Evolutionary conservation across 345 rosid genomes (phyloP).

Genomic region (Acer campestre): DNA sequence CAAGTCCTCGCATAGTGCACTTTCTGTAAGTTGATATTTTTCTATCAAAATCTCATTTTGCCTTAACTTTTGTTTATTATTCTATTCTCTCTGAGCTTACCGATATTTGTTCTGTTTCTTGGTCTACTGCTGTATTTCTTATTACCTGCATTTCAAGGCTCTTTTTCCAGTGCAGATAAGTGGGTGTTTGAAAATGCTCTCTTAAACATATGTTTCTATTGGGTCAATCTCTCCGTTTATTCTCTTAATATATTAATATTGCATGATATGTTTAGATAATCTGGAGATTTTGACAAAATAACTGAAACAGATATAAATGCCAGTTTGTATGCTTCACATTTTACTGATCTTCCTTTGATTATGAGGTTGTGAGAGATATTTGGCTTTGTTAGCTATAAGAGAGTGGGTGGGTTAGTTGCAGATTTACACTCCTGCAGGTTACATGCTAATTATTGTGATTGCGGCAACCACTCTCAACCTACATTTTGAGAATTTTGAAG

Average conservation of each 20-base stretch:
- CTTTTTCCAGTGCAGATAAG: not conserved
- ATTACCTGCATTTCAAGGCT: not conserved
- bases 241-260: not conserved
- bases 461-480: not conserved
- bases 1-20: conserved; percentile 1
- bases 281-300: not conserved
- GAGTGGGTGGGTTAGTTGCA: not conserved
- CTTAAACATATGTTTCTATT: not conserved
- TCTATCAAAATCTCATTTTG: not conserved
- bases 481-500: not conserved
- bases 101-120: not conserved
- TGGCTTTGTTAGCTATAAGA: not conserved
- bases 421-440: not conserved
- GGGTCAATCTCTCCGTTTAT: not conserved
- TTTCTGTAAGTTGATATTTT: conserved; percentile 17
- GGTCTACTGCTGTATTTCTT: not conserved
- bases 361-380: not conserved
- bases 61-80: not conserved
- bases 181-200: conserved; percentile 2
- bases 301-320: not conserved
- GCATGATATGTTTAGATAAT: not conserved
- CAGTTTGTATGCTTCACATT: not conserved
- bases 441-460: not conserved
- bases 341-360: not conserved
- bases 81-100: not conserved